Evolutionary conservation across 2,329 filamentous ascomycete genomes (phyloP), one percentile per base, ranked within the genome.

Genomic region (Nemania bipapillata): DNA sequence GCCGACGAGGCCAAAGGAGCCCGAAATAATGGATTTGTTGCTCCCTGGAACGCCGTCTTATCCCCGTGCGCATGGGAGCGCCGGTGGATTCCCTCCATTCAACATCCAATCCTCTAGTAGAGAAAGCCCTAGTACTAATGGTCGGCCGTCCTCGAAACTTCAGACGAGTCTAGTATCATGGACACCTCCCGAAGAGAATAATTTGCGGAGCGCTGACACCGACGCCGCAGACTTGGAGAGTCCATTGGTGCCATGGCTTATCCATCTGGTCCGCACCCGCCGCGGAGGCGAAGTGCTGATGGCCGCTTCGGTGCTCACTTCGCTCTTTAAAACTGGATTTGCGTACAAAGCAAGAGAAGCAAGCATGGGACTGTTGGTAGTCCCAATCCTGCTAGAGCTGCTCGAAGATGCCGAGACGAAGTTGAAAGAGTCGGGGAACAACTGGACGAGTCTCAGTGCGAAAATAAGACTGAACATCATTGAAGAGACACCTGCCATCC

Each of bases 241-340:
- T 67, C 87, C 90, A 2, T 80, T 94, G 22, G 84, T 94, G 45
- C 88, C 91, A 1, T 94, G 91, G 89, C 85, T 96, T 20, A 86
- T 95, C 52, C 83, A 87, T 57, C 78, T 91, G 52, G 84, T 89
- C 53, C 85, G 91, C 71, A 84, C 86, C 15, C 84, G 86, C 26
- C 79, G 80, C 54, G 87, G 87, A 30, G 82, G 87, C 70, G 86
- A 89, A 64, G 85, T 90, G 22, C 80, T 94, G 56, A 89, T 90
- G 83, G 91, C 92, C 35, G 87, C 90, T 8, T 88, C 88, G 32
- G 83, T 95, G 8, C 83, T 94, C 49, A 88, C 91, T 0, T 87
- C 88, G 22, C 82, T 95, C 15, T 92, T 91, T 78, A 90, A 89
- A 73, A 85, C 90, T 12, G 89, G 89, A 0, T 84, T 93, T 66